A percentile compares a stretch with the other conserved stretches of the same genome.
Evolutionary conservation across 129 eudicot species (phyloP).

Genomic region (Flaveria sonorensis): DNA sequence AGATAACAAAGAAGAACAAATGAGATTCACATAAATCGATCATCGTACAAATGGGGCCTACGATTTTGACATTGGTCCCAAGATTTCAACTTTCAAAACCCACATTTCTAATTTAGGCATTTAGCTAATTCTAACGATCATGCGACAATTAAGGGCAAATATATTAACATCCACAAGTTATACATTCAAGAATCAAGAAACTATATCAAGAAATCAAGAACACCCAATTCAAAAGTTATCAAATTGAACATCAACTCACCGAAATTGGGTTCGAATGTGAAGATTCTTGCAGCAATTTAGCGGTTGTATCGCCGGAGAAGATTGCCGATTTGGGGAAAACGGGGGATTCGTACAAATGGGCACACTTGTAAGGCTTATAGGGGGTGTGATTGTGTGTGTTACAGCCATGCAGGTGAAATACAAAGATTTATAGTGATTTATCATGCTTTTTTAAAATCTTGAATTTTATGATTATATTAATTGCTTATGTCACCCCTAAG

Average conservation of each 20-base stretch:
- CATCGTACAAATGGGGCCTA: constrained; percentile 43
- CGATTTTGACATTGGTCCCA: constrained; percentile 25
- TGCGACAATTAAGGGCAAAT: not conserved
- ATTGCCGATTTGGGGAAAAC: not conserved
- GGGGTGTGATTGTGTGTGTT: constrained; percentile 14
- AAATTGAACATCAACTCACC: constrained; percentile 34
- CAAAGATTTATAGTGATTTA: constrained; percentile 22
- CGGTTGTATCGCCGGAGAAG: not conserved
- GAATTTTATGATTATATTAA: not conserved
- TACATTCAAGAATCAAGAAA: not conserved
- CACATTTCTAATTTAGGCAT: constrained; percentile 19
- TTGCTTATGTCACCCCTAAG: constrained; percentile 36
- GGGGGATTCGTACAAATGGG: constrained; percentile 29
- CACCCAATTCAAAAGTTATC: constrained; percentile 17
- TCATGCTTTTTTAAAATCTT: not conserved
- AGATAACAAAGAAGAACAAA: constrained; percentile 34
- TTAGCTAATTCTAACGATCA: not conserved
- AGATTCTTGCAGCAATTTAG: constrained; percentile 10
- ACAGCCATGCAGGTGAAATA: constrained; percentile 58
- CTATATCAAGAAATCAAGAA: constrained; percentile 9
- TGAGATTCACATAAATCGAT: constrained; percentile 47
- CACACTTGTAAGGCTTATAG: constrained; percentile 51
- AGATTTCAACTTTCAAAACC: constrained; percentile 20
- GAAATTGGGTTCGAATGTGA: constrained; percentile 17
- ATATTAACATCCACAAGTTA: not conserved